These are phyloP conservation scores for Leucocoprinus birnbaumii DNA, from an alignment of 768 basidiomycete genomes.

Conservation along the genomic window DNA sequence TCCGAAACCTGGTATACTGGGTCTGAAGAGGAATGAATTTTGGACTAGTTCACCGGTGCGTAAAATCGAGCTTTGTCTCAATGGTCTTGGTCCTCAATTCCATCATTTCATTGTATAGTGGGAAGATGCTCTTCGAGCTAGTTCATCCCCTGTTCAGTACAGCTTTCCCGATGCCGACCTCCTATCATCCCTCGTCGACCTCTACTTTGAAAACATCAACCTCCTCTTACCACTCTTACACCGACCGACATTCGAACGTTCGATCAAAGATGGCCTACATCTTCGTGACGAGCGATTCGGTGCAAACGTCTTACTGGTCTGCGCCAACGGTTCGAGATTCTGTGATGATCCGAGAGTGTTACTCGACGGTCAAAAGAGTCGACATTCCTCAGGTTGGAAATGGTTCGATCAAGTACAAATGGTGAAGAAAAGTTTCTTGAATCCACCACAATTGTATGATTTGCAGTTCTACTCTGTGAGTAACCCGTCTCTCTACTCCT, in stretches of 20 bases:
- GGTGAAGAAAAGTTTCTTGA: slow-evolving; percentile 59
- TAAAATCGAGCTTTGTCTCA: no score
- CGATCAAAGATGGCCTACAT: slow-evolving; percentile 47
- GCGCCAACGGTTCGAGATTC: slow-evolving; percentile 63
- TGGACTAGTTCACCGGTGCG: slow-evolving; percentile 35
- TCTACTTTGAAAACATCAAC: slow-evolving; percentile 64
- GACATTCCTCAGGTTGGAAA: slow-evolving; percentile 58
- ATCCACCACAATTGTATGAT: slow-evolving; percentile 67
- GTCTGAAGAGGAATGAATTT: slow-evolving; percentile 29
- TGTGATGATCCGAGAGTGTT: slow-evolving; percentile 56
- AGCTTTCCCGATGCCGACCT: slow-evolving; percentile 53
- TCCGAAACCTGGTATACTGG: slow-evolving; percentile 14
- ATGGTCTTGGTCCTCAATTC: neutral
- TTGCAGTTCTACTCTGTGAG: slow-evolving; percentile 64
- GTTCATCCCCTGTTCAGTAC: slow-evolving; percentile 23
- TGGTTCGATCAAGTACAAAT: slow-evolving; percentile 70
- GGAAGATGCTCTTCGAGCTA: slow-evolving; percentile 25
- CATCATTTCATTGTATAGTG: slow-evolving; percentile 25
- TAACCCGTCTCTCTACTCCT: neutral
- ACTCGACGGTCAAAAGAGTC: slow-evolving; percentile 31
- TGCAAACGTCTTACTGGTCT: slow-evolving; percentile 61
- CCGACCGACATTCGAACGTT: slow-evolving; percentile 59
- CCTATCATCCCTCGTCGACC: slow-evolving; percentile 46
- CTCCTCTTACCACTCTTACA: slow-evolving; percentile 69
- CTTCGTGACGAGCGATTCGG: slow-evolving; percentile 50